These are phyloP conservation scores for Quercus rubra DNA, from an alignment of 306 rosid genomes.

Conservation along the genomic window DNA sequence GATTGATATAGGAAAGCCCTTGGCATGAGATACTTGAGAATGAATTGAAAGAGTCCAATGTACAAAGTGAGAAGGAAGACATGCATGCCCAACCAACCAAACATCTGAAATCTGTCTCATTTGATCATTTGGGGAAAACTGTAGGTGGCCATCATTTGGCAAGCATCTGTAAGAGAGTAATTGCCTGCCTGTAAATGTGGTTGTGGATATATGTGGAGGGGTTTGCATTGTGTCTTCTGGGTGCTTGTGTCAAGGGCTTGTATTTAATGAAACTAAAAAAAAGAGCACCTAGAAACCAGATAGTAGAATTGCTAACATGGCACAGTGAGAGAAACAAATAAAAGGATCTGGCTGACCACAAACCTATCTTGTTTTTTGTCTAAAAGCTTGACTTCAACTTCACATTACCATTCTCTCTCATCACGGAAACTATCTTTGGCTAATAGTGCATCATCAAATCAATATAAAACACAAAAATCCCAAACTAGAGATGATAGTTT, in stretches of 20 bases:
- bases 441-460: neutral
- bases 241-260: neutral
- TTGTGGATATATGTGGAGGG: neutral
- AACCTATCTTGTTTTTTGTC: neutral
- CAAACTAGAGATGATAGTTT: constrained; percentile 8
- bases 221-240: neutral
- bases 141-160: neutral
- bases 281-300: neutral
- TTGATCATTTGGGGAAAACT: neutral
- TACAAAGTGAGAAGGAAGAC: neutral
- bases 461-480: constrained; percentile 11
- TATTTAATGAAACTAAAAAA: neutral
- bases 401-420: neutral
- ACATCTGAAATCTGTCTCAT: neutral
- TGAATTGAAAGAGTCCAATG: neutral
- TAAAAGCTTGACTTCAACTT: neutral
- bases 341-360: neutral
- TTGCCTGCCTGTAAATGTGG: neutral
- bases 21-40: neutral
- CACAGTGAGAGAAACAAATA: neutral
- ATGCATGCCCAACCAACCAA: neutral
- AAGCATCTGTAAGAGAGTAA: neutral
- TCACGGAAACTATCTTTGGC: neutral
- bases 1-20: neutral
- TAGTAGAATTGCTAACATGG: neutral